phyloP scores from a whole-genome alignment of 257 asterid species.

The Mitragyna speciosa region DNA sequence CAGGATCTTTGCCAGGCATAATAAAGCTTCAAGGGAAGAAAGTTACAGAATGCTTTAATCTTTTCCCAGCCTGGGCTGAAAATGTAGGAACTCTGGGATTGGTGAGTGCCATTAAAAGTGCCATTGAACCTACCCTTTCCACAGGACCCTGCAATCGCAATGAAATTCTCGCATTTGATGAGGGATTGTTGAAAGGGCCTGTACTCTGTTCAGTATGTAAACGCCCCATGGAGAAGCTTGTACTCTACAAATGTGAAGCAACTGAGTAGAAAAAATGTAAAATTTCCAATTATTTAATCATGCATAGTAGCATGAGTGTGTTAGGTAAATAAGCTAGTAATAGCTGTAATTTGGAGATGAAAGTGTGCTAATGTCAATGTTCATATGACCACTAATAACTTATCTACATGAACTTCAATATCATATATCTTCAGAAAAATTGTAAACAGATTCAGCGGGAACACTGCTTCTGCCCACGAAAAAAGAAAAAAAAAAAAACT shows the following conservation, averaged over 20 bases:
- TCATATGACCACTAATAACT: background rate
- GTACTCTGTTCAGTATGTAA: slow-evolving; percentile 52
- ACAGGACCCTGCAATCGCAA: slow-evolving; percentile 35
- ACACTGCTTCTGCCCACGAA: background rate
- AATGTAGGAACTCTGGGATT: slow-evolving; percentile 44
- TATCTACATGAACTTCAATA: background rate
- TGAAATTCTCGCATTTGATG: slow-evolving; percentile 49
- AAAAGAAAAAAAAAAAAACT: background rate
- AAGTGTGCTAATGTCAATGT: background rate
- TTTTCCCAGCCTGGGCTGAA: slow-evolving; percentile 34
- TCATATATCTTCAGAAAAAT: background rate
- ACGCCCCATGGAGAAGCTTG: slow-evolving; percentile 50
- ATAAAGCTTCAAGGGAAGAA: slow-evolving; percentile 33
- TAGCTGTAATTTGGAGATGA: background rate
- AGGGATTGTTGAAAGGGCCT: slow-evolving; percentile 39
- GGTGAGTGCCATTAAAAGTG: slow-evolving; percentile 38
- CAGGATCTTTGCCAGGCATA: slow-evolving; percentile 35
- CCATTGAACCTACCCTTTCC: slow-evolving; percentile 25
- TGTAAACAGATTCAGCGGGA: background rate
- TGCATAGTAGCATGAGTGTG: background rate
- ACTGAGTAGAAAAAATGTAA: slow-evolving; percentile 5
- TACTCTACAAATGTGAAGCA: slow-evolving; percentile 56
- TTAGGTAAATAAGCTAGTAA: background rate
- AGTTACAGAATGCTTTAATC: slow-evolving; percentile 30
- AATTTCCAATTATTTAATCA: background rate